These are phyloP conservation scores for Fomitopsis pinicola DNA, from an alignment of 1,284 basidiomycete genomes.

Conservation along the genomic window DNA sequence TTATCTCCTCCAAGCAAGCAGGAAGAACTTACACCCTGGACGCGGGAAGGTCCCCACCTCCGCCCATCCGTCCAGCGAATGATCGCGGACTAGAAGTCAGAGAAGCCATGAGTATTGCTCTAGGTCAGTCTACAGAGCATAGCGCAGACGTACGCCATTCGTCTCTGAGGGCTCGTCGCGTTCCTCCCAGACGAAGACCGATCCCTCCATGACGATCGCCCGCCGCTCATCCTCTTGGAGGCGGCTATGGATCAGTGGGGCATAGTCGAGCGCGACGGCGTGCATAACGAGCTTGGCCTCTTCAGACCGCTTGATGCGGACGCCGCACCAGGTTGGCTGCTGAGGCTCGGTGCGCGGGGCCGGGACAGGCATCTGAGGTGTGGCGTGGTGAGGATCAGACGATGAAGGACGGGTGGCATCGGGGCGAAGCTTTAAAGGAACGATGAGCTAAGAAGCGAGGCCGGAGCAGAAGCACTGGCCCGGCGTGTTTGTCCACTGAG, in stretches of 20 bases:
- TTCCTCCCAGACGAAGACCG: conserved; percentile 46
- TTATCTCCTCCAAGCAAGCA: background rate
- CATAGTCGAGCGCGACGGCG: conserved; percentile 31
- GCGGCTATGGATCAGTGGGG: conserved; percentile 37
- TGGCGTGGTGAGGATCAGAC: background rate
- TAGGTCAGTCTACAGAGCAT: background rate
- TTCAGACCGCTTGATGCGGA: conserved; percentile 32
- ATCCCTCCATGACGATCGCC: conserved; percentile 36
- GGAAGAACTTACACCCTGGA: conserved; percentile 55
- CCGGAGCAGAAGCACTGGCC: background rate
- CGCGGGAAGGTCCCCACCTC: conserved; percentile 71
- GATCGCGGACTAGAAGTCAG: conserved; percentile 48
- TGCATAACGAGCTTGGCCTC: conserved; percentile 43
- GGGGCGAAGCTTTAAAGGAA: conserved; percentile 4
- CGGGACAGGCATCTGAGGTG: background rate
- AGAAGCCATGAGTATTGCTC: background rate
- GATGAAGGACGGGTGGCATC: background rate
- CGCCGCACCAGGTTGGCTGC: conserved; percentile 39
- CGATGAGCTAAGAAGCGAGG: background rate
- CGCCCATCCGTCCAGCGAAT: conserved; percentile 60
- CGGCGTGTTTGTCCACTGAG: conserved; percentile 1
- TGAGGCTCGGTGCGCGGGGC: conserved; percentile 24
- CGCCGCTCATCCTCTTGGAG: conserved; percentile 41
- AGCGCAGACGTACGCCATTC: conserved; percentile 28
- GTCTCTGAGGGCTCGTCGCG: conserved; percentile 33